These are phyloP conservation scores for Trichosporon ovoides DNA, from an alignment of 1,284 basidiomycete species.

Conservation along the genomic window DNA sequence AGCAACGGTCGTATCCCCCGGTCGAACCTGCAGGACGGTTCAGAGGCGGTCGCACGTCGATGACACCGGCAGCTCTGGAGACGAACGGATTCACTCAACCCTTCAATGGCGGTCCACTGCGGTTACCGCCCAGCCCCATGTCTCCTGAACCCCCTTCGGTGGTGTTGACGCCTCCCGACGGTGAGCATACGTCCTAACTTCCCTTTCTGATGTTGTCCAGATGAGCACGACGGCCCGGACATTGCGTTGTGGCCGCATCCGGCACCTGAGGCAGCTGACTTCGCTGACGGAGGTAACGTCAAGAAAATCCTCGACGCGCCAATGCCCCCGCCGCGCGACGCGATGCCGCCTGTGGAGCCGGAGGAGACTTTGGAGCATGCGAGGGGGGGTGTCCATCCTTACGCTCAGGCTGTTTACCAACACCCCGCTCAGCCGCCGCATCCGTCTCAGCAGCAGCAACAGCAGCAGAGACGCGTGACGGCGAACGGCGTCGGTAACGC, in stretches of 20 bases:
- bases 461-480: slow-evolving; percentile 4
- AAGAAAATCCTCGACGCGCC: not conserved
- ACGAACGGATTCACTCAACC: not conserved
- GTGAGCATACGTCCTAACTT: not conserved
- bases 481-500: not conserved
- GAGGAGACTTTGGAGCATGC: not conserved
- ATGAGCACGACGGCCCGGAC: slow-evolving; percentile 11
- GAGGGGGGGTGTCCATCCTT: not conserved
- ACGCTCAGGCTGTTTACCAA: not conserved
- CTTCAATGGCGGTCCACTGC: not conserved
- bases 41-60: not conserved
- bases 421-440: not conserved
- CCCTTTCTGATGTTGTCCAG: not conserved
- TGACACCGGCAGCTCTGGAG: not conserved
- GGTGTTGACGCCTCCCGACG: slow-evolving; percentile 15
- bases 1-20: not conserved
- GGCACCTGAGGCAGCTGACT: slow-evolving; percentile 2
- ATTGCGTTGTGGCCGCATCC: slow-evolving; percentile 15
- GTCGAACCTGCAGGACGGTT: not conserved
- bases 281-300: not conserved
- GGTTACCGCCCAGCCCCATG: not conserved
- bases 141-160: slow-evolving; percentile 10
- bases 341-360: not conserved
- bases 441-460: not conserved
- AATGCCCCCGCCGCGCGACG: not conserved